Base-by-base conservation (phyloP, 129 eudicot genomes). In the Calendula officinalis region DNA sequence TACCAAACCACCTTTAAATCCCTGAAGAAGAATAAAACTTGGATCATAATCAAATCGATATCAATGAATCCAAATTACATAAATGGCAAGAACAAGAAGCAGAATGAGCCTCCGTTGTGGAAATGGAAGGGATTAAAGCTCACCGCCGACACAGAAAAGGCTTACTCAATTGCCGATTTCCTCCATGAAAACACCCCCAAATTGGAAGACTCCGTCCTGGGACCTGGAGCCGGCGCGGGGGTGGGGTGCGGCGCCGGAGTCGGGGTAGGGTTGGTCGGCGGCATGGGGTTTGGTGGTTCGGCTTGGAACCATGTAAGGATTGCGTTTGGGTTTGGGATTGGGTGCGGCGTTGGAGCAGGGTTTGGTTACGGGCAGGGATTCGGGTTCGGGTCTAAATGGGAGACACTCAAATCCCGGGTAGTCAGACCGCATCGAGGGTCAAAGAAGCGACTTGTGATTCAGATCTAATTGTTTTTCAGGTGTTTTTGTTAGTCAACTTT, bases 161-260 rank as follows among this genome's bases (percentile, higher is more conserved):
- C 56, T 4, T 13, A 67, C 16, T 78, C 84, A 33, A 56, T 82
- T 7, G 6, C 81, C 42, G 81, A 77, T 35, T 77, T 77, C 75
- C 37, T 80, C 65, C 62, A 75, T 6, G 82, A 82, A 41, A 71
- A 27, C 51, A 33, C 72, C 15, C 69, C 67, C 74, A 80, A 78
- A 17, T 10, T 64, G 36, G 75, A 75, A 37, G 86, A 80, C 30
- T 60, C 81, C 3, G 69, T 84, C 0, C 38, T 83, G 70, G 97
- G 97, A 8, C 95, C 92, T 2, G 97, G 95, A 4, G 82, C 60
- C 39, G 91, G 92, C 16, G 83, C 81, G 2, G 97, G 95, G 2
- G 64, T 80, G 22, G 94, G 95, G 9, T 86, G 95, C 64, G 92
- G 95, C 49, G 83, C 66, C 33, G 92, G 95, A 7, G 16, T 90